Evolutionary conservation across 2,329 filamentous ascomycete genomes (phyloP).

Genomic region (Claviceps africana): DNA sequence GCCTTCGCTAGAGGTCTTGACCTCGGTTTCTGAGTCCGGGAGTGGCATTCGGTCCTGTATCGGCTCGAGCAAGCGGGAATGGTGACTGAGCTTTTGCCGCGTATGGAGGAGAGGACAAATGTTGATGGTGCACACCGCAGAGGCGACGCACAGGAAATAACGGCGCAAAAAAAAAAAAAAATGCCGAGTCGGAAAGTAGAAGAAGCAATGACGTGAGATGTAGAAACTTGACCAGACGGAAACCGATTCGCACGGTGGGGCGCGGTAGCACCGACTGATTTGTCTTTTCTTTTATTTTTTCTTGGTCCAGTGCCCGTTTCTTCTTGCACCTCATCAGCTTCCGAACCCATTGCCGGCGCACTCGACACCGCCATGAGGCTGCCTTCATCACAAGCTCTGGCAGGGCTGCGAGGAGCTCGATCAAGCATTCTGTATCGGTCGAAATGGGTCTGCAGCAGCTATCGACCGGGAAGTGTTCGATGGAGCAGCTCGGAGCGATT

Average conservation of each 20-base stretch:
- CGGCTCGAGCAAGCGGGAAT: neutral
- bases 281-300: neutral
- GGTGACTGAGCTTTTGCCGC: neutral
- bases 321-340: neutral
- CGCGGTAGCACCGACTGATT: neutral
- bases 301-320: neutral
- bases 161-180: neutral
- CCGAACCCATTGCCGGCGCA: neutral
- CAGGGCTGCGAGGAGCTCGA: conserved; percentile 11
- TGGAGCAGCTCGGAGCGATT: conserved; percentile 19
- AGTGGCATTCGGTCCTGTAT: conserved; percentile 18
- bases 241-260: conserved; percentile 1
- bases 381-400: conserved; percentile 14
- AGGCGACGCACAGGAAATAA: neutral
- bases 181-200: neutral
- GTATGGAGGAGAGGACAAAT: neutral
- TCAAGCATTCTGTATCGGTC: conserved; percentile 8
- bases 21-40: conserved; percentile 28
- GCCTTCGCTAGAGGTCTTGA: conserved; percentile 35
- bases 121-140: neutral
- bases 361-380: conserved; percentile 14
- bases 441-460: conserved; percentile 17
- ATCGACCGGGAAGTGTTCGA: conserved; percentile 13
- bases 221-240: neutral
- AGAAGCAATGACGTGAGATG: neutral